Conservation (phyloP, 106 monocot genomes). For the Chionographis japonica region DNA sequence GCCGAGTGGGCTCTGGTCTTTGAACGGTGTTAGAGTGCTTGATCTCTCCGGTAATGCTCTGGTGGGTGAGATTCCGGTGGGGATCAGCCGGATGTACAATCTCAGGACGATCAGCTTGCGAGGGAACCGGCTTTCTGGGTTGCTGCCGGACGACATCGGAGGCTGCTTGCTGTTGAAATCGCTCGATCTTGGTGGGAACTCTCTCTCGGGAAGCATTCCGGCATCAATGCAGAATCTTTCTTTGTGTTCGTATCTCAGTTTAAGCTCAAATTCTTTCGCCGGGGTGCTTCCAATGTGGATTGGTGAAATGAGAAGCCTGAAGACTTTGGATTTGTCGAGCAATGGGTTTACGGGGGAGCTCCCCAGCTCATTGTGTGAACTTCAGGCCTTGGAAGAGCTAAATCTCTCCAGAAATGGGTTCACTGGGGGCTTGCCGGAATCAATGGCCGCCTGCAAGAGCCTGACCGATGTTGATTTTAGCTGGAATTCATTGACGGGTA, state of each 20-base stretch:
- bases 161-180: constrained; percentile 37
- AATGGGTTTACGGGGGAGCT: constrained; percentile 53
- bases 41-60: constrained; percentile 65
- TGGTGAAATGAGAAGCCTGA: constrained; percentile 41
- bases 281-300: constrained; percentile 68
- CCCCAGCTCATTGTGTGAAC: constrained; percentile 43
- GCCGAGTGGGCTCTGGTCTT: constrained; percentile 48
- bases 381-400: constrained; percentile 35
- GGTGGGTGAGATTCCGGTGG: constrained; percentile 46
- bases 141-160: constrained; percentile 54
- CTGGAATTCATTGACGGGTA: constrained; percentile 46
- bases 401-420: constrained; percentile 54
- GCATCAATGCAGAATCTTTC: constrained; percentile 51
- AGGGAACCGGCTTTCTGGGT: constrained; percentile 53
- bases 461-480: constrained; percentile 49
- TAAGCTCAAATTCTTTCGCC: constrained; percentile 52
- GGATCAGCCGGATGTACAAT: constrained; percentile 46
- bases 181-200: constrained; percentile 51
- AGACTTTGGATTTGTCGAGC: constrained; percentile 59
- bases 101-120: constrained; percentile 45
- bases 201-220: constrained; percentile 46
- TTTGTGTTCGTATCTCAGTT: constrained; percentile 26
- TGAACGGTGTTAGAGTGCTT: constrained; percentile 50
- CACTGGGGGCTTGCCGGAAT: constrained; percentile 55
- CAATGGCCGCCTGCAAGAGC: constrained; percentile 41